Percentiles rank a stretch among this genome's conserved stretches.
These are phyloP conservation scores for Colletotrichum truncatum DNA, from an alignment of 2,329 filamentous ascomycete genomes.

Conservation along the genomic window DNA sequence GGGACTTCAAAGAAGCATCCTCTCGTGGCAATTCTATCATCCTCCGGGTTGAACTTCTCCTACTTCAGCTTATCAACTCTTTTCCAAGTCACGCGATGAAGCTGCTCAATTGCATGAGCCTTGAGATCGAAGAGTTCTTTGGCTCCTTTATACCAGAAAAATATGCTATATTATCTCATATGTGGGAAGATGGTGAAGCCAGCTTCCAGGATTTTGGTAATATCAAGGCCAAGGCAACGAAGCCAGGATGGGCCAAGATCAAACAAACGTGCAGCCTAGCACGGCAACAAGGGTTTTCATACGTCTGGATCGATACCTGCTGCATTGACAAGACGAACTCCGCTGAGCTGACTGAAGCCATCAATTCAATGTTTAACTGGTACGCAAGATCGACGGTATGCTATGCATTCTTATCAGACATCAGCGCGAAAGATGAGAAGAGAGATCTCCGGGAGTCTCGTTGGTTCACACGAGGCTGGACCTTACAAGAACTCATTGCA, in stretches of 20 bases:
- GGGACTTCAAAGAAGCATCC: too few species aligned
- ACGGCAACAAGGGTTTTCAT: too few species aligned
- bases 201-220: not conserved
- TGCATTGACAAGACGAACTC: constrained; percentile 29
- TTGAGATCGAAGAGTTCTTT: not conserved
- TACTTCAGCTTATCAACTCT: too few species aligned
- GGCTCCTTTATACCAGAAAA: too few species aligned
- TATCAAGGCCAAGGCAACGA: accelerated
- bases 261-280: accelerated
- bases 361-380: constrained; percentile 30
- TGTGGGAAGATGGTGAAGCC: not conserved
- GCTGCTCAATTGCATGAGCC: not conserved
- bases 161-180: not conserved
- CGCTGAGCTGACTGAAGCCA: constrained; percentile 24
- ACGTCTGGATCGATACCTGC: constrained; percentile 31
- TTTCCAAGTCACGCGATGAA: too few species aligned
- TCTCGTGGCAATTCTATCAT: too few species aligned
- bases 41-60: too few species aligned
- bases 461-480: constrained; percentile 33
- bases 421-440: not conserved
- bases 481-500: constrained; percentile 31
- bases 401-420: constrained; percentile 21
- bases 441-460: not conserved
- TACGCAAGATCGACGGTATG: constrained; percentile 14
- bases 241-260: not conserved